A percentile compares a stretch with the other conserved stretches of the same genome.
These are phyloP conservation scores for Plasmodium coatneyi DNA, from an alignment of 169 alveolate genomes.

Conservation along the genomic window DNA sequence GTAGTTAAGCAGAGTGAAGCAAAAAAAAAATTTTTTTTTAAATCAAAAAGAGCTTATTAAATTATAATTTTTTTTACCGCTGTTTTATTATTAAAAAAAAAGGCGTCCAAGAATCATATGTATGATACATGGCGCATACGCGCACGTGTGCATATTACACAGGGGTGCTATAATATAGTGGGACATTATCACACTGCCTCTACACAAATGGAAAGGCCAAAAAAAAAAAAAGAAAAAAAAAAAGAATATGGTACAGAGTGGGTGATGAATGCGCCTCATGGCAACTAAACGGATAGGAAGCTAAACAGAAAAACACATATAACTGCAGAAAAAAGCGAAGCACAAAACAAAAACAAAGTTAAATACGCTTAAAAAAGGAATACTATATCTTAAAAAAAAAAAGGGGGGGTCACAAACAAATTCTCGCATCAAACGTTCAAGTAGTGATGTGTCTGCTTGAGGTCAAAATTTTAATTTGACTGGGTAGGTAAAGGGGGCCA, in stretches of 20 bases:
- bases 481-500: not conserved
- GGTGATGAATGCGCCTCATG: not conserved
- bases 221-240: not conserved
- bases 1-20: not conserved
- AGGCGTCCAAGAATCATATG: not conserved
- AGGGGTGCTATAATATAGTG: not conserved
- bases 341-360: not conserved
- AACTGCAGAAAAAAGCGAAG: not conserved
- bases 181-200: not conserved
- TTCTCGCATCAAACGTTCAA: not conserved
- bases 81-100: not conserved
- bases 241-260: not conserved
- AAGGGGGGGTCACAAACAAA: not conserved
- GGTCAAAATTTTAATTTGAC: not conserved
- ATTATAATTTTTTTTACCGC: not conserved
- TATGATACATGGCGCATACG: not conserved
- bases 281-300: not conserved
- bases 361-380: not conserved
- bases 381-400: not conserved
- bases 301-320: not conserved
- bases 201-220: not conserved
- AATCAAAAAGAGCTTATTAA: not conserved
- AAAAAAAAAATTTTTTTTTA: too few species aligned
- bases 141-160: not conserved
- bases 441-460: not conserved